Evolutionary conservation across 192 early-diverging fungal genomes (phyloP).

Genomic region (Podila horticola): DNA sequence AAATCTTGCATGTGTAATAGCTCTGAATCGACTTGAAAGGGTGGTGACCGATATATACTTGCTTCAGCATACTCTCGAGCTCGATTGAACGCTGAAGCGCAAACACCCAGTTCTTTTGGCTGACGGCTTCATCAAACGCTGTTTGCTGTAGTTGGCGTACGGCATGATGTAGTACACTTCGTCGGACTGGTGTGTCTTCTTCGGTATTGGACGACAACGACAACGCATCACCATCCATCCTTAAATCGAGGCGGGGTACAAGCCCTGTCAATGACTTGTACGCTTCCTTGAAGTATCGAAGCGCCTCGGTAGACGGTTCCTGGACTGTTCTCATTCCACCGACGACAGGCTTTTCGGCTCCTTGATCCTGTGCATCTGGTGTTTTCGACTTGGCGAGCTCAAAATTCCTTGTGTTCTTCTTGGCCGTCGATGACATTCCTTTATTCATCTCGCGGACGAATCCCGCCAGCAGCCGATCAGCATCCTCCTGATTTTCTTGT

Average conservation of each 20-base stretch:
- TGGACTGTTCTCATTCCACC: conserved; percentile 34
- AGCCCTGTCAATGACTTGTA: conserved; percentile 25
- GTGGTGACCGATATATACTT: conserved; percentile 32
- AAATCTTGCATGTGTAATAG: conserved; percentile 52
- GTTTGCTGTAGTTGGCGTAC: conserved; percentile 27
- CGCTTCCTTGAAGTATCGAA: conserved; percentile 18
- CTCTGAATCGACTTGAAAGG: conserved; percentile 37
- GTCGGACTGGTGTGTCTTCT: neutral
- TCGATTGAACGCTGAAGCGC: conserved; percentile 32
- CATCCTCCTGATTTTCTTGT: conserved; percentile 28
- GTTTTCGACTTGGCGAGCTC: conserved; percentile 20
- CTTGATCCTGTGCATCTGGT: neutral
- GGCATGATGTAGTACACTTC: conserved; percentile 19
- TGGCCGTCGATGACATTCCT: neutral
- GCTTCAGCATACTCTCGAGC: conserved; percentile 23
- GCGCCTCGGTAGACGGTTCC: conserved; percentile 24
- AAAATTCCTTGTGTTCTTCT: conserved; percentile 30
- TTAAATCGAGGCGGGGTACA: neutral
- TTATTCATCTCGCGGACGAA: conserved; percentile 43
- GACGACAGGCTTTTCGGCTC: neutral
- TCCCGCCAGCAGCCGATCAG: conserved; percentile 6
- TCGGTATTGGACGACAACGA: too few relatives aligned
- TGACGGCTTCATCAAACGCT: conserved; percentile 44
- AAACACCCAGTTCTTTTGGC: conserved; percentile 47
- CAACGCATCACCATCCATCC: neutral